Base-by-base conservation (phyloP, 2,329 filamentous ascomycete genomes). In the Colletotrichum cuscutae region DNA sequence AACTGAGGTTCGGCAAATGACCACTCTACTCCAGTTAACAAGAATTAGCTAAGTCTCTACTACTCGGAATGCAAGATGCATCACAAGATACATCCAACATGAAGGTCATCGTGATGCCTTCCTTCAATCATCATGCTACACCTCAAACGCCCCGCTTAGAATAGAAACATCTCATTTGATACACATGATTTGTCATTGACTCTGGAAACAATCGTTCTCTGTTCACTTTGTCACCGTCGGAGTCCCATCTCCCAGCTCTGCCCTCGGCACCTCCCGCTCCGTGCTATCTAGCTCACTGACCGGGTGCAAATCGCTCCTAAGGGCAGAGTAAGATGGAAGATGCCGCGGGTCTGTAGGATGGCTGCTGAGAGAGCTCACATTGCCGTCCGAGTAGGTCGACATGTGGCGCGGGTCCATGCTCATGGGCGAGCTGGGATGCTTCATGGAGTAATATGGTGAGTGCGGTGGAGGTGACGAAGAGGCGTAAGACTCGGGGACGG, bases 231-330 rank as follows among this genome's bases (percentile, higher is more conserved):
- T n/a, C 9, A 24, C 60, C 32, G 1, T 49, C 11, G 66, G 46
- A 7, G 49, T 26, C 9, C 66, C 71, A 5, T 70, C 66, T 2
- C 71, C 71, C 4, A 72, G 49, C 9, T 72, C 71, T 22, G 66
- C 71, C 28, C 53, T 28, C 11, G 63, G 32, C 2, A n/a, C 30
- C 24, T 30, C 61, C 3, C 54, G 66, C 26, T 60, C 66, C 15
- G 56, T 22, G 28, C 66, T 49, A 28, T 72, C 71, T 3, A 72
- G 9, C 56, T 72, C 71, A 6, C 71, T 72, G 56, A 72, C 71
- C 4, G 71, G 60, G 12, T 72, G 71, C 60, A 72, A 22, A 1
- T 70, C 56, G 11, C 19, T 24, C 0, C 19, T 28, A 0, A 30
- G 19, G 7, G 15, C 22, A 12, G 65, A 12, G 2, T 59, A 72